These are phyloP conservation scores for Fusarium sp. DNA, from an alignment of 2,329 filamentous ascomycete genomes.

Conservation along the genomic window DNA sequence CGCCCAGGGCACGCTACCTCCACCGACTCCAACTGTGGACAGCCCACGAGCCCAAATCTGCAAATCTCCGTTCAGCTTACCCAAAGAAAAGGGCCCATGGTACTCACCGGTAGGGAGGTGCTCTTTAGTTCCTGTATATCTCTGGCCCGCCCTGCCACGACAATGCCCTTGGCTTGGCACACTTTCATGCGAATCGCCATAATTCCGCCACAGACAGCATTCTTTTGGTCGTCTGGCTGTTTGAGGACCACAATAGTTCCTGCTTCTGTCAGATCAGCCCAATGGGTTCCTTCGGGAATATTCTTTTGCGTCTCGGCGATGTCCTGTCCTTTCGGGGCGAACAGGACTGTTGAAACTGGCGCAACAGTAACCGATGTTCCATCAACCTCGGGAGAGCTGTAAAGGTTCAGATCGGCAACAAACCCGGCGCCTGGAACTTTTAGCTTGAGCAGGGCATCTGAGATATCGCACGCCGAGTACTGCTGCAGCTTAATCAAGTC, in stretches of 20 bases:
- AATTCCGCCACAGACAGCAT: conserved; percentile 80
- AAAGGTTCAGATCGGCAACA: conserved; percentile 65
- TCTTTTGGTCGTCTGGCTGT: conserved; percentile 72
- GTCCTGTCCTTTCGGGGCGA: conserved; percentile 66
- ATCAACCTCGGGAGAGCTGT: conserved; percentile 44
- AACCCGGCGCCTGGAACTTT: conserved; percentile 74
- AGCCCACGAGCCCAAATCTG: conserved; percentile 67
- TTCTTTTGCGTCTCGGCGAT: conserved; percentile 54
- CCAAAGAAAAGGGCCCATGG: conserved; percentile 8
- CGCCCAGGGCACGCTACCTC: conserved; percentile 66
- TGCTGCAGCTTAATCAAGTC: conserved; percentile 47
- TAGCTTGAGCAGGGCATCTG: conserved; percentile 78
- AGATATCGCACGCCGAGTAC: conserved; percentile 68
- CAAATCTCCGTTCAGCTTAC: conserved; percentile 31
- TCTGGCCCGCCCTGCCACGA: conserved; percentile 76
- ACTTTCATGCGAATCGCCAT: conserved; percentile 77
- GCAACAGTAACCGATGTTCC: conserved; percentile 55
- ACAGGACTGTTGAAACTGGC: conserved; percentile 70
- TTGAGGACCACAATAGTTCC: conserved; percentile 73
- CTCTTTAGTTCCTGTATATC: conserved; percentile 70
- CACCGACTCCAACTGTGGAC: conserved; percentile 68
- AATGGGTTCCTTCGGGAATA: conserved; percentile 71
- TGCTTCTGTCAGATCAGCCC: conserved; percentile 71
- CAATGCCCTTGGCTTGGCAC: conserved; percentile 67
- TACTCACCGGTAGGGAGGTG: conserved; percentile 66